Conservation (phyloP, 208 protist genomes). For the Naegleria lovaniensis region DNA sequence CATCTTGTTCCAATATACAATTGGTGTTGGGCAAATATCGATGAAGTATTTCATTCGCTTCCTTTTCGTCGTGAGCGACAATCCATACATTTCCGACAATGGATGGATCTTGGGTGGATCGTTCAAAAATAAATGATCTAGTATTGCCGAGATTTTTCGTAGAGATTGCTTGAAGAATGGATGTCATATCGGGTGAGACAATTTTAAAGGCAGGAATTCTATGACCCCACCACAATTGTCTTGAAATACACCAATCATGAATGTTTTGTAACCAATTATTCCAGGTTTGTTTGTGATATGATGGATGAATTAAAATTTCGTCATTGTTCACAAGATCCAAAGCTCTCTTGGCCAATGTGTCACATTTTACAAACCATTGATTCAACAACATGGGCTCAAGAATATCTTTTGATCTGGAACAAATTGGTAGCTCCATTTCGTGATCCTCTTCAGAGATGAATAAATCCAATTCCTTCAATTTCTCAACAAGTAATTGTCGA, state of each 20-base stretch:
- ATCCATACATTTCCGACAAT: constrained; percentile 66
- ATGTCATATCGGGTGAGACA: not conserved
- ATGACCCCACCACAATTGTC: constrained; percentile 90
- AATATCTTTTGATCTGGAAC: constrained; percentile 95
- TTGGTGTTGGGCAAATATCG: constrained; percentile 57
- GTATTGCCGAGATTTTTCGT: constrained; percentile 20
- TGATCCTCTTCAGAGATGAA: constrained; percentile 78
- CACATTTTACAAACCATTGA: constrained; percentile 98
- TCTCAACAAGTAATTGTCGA: constrained; percentile 77
- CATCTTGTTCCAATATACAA: constrained; percentile 80
- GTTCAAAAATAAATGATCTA: constrained; percentile 37
- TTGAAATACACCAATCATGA: constrained; percentile 82
- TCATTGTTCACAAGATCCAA: constrained; percentile 73
- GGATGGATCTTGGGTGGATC: constrained; percentile 13
- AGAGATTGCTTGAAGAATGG: constrained; percentile 60
- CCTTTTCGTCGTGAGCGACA: constrained; percentile 77
- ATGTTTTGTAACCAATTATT: constrained; percentile 81
- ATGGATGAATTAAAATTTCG: constrained; percentile 84
- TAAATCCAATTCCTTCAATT: constrained; percentile 76
- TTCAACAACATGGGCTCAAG: constrained; percentile 98
- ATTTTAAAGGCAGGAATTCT: constrained; percentile 97
- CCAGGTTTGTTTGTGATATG: constrained; percentile 82
- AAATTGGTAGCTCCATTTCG: constrained; percentile 88
- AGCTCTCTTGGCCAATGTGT: constrained; percentile 66
- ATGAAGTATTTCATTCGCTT: constrained; percentile 75